Evolutionary conservation across 2,329 filamentous ascomycete genomes (phyloP), one percentile per base, ranked within the genome.

Genomic region (Grosmannia clavigera): DNA sequence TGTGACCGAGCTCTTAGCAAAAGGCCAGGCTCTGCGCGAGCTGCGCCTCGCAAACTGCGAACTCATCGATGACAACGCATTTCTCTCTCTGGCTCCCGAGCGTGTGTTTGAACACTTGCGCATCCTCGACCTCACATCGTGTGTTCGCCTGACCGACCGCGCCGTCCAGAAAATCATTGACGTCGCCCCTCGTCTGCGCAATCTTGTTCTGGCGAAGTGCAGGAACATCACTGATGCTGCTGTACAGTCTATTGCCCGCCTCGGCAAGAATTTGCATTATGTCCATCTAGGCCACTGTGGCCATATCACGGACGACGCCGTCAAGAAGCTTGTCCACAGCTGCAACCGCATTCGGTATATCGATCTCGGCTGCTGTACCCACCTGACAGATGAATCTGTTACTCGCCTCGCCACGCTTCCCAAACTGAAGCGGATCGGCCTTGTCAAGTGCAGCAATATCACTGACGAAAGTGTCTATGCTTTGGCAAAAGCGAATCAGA

Each of bases 291-390:
- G 94, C 11, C 94, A 99, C 71, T 99, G 94, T 72, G 83, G 84
- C 33, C 85, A 92, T 55, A 92, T 99, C 68, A 96, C 92, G 0
- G 94, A 99, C 69, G 80, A 85, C 43, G 92, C 90, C 1, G 90
- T 99, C 22, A 88, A 88, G 67, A 85, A 85, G 60, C 79, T 99
- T 38, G 90, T 96, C 48, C 85, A 87, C 65, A 79, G 78, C 58
- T 99, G 94, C 77, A 97, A 92, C 68, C 84, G 94, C 29, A 97
- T 99, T 65, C 83, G 94, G 60, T 99, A 99, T 71, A 99, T 99
- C 64, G 94, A 99, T 70, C 77, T 99, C 52, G 94, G 94, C n/a
- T 97, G 94, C 75, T 99, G 94, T 73, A 83, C 82, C 16, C 86
- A 90, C 66, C 77, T 99, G 62, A 97, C 94, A 0, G 94, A 99